Evolutionary conservation across 495 filamentous ascomycete species (phyloP).

Genomic region (Penicillium bialowiezense): DNA sequence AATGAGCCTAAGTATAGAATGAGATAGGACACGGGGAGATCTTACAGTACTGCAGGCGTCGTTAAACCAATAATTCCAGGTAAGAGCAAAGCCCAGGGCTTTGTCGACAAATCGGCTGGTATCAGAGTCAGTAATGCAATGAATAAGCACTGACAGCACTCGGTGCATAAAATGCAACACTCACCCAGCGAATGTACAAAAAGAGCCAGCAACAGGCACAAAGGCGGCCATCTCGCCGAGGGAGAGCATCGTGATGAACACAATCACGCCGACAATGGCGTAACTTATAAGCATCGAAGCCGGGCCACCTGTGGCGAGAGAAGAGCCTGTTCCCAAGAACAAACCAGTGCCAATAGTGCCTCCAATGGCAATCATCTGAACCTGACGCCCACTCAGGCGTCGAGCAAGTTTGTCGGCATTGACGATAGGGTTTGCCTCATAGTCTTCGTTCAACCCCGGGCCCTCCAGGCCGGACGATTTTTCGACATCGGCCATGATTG

Average conservation of each 20-base stretch:
- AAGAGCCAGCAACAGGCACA: conserved; percentile 48
- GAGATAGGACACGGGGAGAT: too few relatives aligned
- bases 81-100: conserved; percentile 51
- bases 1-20: too few relatives aligned
- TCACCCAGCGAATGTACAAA: conserved; percentile 52
- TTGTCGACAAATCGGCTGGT: conserved; percentile 56
- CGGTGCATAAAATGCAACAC: too few relatives aligned
- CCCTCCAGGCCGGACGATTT: conserved; percentile 18
- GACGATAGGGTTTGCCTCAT: conserved; percentile 13
- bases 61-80: conserved; percentile 61
- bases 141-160: too few relatives aligned
- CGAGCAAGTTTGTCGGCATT: conserved; percentile 35
- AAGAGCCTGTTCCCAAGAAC: conserved; percentile 59
- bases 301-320: conserved; percentile 57
- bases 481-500: conserved; percentile 23
- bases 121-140: conserved; percentile 8
- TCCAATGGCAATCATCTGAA: conserved; percentile 63
- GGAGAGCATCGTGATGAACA: conserved; percentile 49
- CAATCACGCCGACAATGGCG: conserved; percentile 45
- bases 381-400: conserved; percentile 46
- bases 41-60: too few relatives aligned
- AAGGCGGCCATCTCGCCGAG: conserved; percentile 52
- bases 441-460: conserved; percentile 3
- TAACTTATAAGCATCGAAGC: conserved; percentile 61
- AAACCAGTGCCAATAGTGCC: conserved; percentile 66